Evolutionary conservation across 768 basidiomycete species (phyloP).

Genomic region (Tephrocybe sp.): DNA sequence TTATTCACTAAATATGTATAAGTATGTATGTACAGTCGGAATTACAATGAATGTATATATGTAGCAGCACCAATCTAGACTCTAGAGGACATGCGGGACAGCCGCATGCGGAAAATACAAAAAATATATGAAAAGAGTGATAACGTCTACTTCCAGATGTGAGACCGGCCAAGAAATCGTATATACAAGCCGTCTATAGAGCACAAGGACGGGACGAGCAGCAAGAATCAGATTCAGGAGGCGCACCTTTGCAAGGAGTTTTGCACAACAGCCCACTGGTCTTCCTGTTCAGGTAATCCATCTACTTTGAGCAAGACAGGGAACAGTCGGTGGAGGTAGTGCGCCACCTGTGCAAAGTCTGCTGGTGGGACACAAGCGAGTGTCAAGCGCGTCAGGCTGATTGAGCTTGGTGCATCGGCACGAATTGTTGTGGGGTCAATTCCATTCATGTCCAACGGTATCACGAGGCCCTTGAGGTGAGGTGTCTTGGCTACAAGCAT

Average conservation of each 20-base stretch:
- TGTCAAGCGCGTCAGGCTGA: constrained; percentile 32
- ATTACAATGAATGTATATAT: too few species aligned
- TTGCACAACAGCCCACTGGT: constrained; percentile 25
- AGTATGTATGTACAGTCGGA: neutral
- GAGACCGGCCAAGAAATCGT: too few species aligned
- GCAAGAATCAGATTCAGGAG: neutral
- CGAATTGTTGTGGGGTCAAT: neutral
- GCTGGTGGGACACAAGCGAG: constrained; percentile 31
- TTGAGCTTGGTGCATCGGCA: constrained; percentile 15
- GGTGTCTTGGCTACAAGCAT: constrained; percentile 25
- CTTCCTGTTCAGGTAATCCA: constrained; percentile 31
- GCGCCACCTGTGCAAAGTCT: constrained; percentile 26
- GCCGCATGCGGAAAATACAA: too few species aligned
- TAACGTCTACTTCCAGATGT: too few species aligned
- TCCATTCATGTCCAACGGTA: constrained; percentile 26
- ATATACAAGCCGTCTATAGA: neutral
- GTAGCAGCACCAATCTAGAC: too few species aligned
- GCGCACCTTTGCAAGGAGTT: constrained; percentile 4
- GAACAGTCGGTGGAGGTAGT: constrained; percentile 35
- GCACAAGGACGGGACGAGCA: neutral
- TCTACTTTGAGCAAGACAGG: constrained; percentile 36
- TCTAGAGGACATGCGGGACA: too few species aligned
- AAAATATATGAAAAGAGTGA: too few species aligned
- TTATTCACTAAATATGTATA: too few species aligned
- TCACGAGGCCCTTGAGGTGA: constrained; percentile 28